A percentile compares a stretch with the other conserved stretches of the same genome.
phyloP scores from a whole-genome alignment of 2,329 filamentous ascomycete species.

The Colletotrichum sp. region DNA sequence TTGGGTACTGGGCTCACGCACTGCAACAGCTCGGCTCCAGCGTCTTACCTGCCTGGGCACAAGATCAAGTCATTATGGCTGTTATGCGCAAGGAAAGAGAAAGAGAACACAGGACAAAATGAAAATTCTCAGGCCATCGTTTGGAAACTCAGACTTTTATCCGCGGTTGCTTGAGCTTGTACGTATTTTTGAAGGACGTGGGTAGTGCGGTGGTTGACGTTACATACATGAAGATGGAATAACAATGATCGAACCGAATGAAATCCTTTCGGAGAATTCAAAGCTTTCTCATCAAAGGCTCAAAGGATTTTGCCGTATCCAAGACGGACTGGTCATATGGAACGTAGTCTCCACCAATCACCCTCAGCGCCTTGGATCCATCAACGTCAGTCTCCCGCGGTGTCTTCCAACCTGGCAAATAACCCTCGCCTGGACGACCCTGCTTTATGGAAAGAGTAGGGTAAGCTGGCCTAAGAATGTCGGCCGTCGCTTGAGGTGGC shows the following conservation, averaged over 20 bases:
- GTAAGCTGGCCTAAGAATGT: constrained; percentile 42
- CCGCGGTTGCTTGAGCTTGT: too few species aligned
- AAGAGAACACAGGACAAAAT: not conserved
- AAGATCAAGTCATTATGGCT: not conserved
- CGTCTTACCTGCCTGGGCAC: not conserved
- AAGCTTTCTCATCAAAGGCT: not conserved
- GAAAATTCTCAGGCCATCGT: fast-evolving
- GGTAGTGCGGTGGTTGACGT: too few species aligned
- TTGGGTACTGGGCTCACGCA: not conserved
- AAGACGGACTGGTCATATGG: not conserved
- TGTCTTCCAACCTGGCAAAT: constrained; percentile 27
- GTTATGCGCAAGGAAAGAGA: not conserved
- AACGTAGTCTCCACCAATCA: not conserved
- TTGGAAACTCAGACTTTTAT: not conserved
- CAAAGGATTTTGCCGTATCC: not conserved
- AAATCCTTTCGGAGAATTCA: not conserved
- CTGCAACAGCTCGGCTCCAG: not conserved
- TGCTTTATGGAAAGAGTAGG: constrained; percentile 38
- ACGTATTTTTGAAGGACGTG: too few species aligned
- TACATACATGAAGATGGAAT: too few species aligned
- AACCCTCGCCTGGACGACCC: constrained; percentile 44
- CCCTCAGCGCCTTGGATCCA: not conserved
- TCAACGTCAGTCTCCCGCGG: not conserved
- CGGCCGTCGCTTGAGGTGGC: constrained; percentile 41
- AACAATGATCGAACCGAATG: not conserved